phyloP scores from a whole-genome alignment of 2,329 filamentous ascomycete species.

The Aureobasidium leucospermi region DNA sequence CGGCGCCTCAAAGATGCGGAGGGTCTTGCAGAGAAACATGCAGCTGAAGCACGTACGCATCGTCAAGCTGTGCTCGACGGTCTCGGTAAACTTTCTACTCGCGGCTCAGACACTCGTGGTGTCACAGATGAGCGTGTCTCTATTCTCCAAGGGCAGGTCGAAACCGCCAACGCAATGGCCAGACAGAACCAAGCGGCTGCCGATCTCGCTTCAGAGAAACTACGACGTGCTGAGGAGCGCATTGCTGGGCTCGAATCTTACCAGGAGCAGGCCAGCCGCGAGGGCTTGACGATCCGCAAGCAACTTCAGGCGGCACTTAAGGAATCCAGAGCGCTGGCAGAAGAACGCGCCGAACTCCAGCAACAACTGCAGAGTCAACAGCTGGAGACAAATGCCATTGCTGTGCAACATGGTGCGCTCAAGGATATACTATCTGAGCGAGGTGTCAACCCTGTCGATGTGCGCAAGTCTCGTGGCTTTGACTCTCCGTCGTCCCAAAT shows the following conservation, averaged over 20 bases:
- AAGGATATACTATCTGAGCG: slow-evolving; percentile 89
- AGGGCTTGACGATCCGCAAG: slow-evolving; percentile 80
- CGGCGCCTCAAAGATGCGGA: slow-evolving; percentile 77
- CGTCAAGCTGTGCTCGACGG: slow-evolving; percentile 75
- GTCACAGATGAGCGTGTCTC: slow-evolving; percentile 58
- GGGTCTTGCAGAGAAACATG: slow-evolving; percentile 79
- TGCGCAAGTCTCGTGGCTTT: slow-evolving; percentile 63
- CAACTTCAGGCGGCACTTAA: slow-evolving; percentile 79
- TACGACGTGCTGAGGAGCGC: slow-evolving; percentile 87
- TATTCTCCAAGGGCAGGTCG: slow-evolving; percentile 72
- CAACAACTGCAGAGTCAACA: slow-evolving; percentile 78
- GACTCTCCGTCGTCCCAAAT: slow-evolving; percentile 49
- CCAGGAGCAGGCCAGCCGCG: slow-evolving; percentile 92
- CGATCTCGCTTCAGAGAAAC: slow-evolving; percentile 76
- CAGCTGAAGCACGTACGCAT: slow-evolving; percentile 79
- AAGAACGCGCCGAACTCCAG: slow-evolving; percentile 73
- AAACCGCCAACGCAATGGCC: slow-evolving; percentile 69
- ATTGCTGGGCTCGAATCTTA: slow-evolving; percentile 95
- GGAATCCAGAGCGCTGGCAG: slow-evolving; percentile 74
- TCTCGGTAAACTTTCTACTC: slow-evolving; percentile 62
- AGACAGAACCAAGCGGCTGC: slow-evolving; percentile 86
- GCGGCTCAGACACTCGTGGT: slow-evolving; percentile 44
- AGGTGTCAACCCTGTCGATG: slow-evolving; percentile 70
- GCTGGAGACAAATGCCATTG: slow-evolving; percentile 87
- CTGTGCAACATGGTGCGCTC: slow-evolving; percentile 84